phyloP scores from a whole-genome alignment of 2,329 filamentous ascomycete species.

The Sclerotinia sclerotiorum region DNA sequence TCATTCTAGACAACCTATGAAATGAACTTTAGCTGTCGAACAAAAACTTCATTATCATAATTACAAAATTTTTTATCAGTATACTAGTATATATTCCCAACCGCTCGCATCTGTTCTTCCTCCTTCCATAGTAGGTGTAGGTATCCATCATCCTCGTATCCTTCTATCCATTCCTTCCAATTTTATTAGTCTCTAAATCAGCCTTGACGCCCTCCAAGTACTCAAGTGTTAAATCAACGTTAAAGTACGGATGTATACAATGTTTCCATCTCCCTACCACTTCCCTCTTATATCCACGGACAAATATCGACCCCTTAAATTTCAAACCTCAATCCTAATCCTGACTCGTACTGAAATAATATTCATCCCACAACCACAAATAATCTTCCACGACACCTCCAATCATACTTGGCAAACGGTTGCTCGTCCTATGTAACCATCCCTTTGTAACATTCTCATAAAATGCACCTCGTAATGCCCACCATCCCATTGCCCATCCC shows the following conservation, averaged over 20 bases:
- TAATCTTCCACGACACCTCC: conserved; percentile 91
- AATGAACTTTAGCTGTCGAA: not conserved
- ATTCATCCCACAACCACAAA: conserved; percentile 96
- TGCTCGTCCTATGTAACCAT: conserved; percentile 57
- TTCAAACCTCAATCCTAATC: conserved; percentile 27
- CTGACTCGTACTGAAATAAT: conserved; percentile 66
- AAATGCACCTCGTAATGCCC: conserved; percentile 93
- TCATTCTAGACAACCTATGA: not conserved
- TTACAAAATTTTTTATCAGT: conserved; percentile 13
- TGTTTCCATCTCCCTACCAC: not conserved
- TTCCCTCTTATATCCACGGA: too few species aligned
- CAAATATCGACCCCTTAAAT: not conserved
- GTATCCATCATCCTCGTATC: conserved; percentile 9
- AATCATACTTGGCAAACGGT: conserved; percentile 61
- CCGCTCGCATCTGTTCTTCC: conserved; percentile 2
- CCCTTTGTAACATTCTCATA: conserved; percentile 89
- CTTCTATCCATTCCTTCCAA: not conserved
- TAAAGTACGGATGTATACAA: not conserved
- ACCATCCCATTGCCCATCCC: conserved; percentile 91
- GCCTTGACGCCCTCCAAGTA: conserved; percentile 1
- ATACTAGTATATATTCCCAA: conserved; percentile 5
- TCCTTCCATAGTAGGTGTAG: not conserved
- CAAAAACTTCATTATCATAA: conserved; percentile 16
- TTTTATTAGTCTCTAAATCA: not conserved
- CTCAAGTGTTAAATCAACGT: not conserved